phyloP scores from a whole-genome alignment of 306 rosid genomes.

The Biancaea sappan region DNA sequence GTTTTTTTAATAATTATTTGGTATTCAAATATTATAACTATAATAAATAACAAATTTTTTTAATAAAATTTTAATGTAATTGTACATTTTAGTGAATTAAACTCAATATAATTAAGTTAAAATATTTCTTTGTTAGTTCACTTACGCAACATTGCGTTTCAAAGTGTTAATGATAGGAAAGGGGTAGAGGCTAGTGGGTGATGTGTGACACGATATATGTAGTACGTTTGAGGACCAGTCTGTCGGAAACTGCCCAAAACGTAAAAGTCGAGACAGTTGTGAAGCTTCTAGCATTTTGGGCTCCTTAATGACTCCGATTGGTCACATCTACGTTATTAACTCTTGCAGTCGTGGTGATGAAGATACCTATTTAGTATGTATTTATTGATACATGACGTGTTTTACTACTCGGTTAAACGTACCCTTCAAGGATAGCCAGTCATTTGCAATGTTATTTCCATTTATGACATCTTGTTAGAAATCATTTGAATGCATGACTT shows the following conservation, averaged over 20 bases:
- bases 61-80: too few species aligned
- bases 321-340: neutral
- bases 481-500: neutral
- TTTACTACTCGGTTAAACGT: neutral
- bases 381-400: neutral
- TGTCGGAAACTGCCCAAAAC: neutral
- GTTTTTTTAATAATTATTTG: too few species aligned
- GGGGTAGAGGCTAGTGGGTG: neutral
- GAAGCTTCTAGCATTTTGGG: neutral
- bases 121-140: too few species aligned
- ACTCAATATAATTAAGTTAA: too few species aligned
- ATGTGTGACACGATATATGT: neutral
- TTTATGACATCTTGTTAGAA: neutral
- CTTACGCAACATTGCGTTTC: neutral
- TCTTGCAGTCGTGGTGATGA: neutral
- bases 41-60: too few species aligned
- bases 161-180: neutral
- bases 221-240: neutral
- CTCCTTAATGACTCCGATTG: neutral
- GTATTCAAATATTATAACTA: too few species aligned
- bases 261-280: neutral
- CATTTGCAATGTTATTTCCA: conserved; percentile 12
- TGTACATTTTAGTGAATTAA: too few species aligned
- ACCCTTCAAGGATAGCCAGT: neutral
- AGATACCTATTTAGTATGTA: neutral